Evolutionary conservation across 192 early-diverging fungal genomes (phyloP).

Genomic region (Rhizoclosmatium sp.): DNA sequence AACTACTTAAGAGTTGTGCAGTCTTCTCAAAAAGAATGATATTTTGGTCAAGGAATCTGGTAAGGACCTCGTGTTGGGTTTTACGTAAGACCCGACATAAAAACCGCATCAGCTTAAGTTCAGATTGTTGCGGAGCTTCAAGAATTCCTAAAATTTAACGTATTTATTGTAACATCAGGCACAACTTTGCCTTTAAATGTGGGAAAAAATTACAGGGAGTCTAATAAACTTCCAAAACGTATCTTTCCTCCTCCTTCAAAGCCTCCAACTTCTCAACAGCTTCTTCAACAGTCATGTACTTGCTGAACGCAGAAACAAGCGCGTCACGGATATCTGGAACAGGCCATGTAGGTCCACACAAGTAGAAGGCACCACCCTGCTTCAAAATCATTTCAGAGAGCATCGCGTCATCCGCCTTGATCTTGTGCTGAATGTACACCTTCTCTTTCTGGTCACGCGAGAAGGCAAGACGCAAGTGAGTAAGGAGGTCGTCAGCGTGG

Average conservation of each 20-base stretch:
- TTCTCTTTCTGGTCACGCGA: slow-evolving; percentile 94
- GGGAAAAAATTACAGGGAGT: too few relatives aligned
- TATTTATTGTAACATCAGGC: too few relatives aligned
- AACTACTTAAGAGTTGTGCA: too few relatives aligned
- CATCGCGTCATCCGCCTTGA: slow-evolving; percentile 82
- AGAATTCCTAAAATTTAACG: too few relatives aligned
- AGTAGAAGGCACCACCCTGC: slow-evolving; percentile 86
- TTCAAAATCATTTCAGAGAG: slow-evolving; percentile 79
- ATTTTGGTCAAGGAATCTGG: too few relatives aligned
- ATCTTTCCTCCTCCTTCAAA: slow-evolving; percentile 92
- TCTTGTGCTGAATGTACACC: slow-evolving; percentile 97
- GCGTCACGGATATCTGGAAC: slow-evolving; percentile 94
- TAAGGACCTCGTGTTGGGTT: too few relatives aligned
- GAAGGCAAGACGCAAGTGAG: slow-evolving; percentile 89
- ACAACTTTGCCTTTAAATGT: too few relatives aligned
- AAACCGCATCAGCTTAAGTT: too few relatives aligned
- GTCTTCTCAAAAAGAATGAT: too few relatives aligned
- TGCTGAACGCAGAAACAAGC: slow-evolving; percentile 77
- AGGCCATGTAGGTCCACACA: slow-evolving; percentile 96
- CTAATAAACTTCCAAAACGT: slow-evolving; percentile 85
- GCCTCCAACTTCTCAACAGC: slow-evolving; percentile 82
- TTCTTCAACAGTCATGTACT: slow-evolving; percentile 63
- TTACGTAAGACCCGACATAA: too few relatives aligned
- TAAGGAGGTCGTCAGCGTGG: slow-evolving; percentile 86
- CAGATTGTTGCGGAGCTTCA: too few relatives aligned